phyloP scores from a whole-genome alignment of 805 yeast genomes.

The Starmera quercuum region DNA sequence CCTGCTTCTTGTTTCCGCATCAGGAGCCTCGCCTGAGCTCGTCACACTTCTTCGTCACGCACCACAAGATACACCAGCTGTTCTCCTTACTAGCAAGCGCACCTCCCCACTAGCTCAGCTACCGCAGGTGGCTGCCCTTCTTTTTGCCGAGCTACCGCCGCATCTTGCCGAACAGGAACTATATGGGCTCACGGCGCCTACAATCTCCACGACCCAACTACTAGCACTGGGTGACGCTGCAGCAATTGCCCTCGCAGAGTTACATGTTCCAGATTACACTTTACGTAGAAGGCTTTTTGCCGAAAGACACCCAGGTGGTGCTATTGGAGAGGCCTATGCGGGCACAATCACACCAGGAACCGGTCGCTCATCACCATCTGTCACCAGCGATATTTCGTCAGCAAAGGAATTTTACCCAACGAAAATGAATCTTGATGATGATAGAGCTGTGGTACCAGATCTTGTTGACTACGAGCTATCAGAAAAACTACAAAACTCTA shows the following conservation, averaged over 20 bases:
- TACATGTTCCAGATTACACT: conserved; percentile 48
- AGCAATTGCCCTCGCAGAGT: conserved; percentile 63
- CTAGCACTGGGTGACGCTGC: conserved; percentile 74
- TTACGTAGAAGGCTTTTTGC: conserved; percentile 53
- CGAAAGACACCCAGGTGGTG: conserved; percentile 84
- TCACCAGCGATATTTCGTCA: neutral
- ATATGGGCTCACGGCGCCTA: conserved; percentile 84
- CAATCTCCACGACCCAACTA: conserved; percentile 73
- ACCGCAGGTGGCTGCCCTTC: conserved; percentile 41
- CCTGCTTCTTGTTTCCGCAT: conserved; percentile 62
- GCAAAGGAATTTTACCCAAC: too few species aligned
- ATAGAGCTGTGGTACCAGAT: conserved; percentile 8
- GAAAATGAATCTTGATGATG: conserved; percentile 11
- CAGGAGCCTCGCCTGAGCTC: conserved; percentile 81
- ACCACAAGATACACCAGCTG: conserved; percentile 42
- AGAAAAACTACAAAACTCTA: conserved; percentile 18
- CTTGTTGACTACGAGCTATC: conserved; percentile 13
- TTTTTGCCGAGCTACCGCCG: conserved; percentile 57
- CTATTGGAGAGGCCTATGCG: conserved; percentile 58
- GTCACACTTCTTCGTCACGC: conserved; percentile 43
- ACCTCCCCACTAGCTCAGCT: conserved; percentile 46
- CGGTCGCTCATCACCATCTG: neutral
- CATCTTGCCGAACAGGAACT: conserved; percentile 46
- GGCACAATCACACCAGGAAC: too few species aligned
- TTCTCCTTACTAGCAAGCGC: conserved; percentile 57